Evolutionary conservation across 768 basidiomycete genomes (phyloP), one percentile per base, ranked within the genome.

Genomic region (Tylopilus rubrobrunneus): DNA sequence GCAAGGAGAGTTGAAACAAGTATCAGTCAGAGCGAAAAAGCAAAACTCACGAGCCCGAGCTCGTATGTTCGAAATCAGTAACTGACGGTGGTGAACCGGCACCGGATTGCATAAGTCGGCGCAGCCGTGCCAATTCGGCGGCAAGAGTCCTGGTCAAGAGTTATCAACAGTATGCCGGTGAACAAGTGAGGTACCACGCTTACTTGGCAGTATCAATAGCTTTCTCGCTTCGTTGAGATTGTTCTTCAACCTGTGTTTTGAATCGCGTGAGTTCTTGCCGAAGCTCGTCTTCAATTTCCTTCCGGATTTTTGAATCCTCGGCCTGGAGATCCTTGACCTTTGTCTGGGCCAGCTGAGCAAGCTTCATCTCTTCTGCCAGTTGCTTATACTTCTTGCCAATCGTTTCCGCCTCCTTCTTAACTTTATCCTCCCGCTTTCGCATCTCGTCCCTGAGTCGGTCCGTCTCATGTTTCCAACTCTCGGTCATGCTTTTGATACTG

Each of bases 361-460:
- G 72, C 72, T 82, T 76, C 53, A 86, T 74, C 67, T 89, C 82
- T 62, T 86, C 81, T 14, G 85, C 69, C 33, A 91, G 70, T 57
- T 76, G 73, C 49, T 73, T 70, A 62, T 92, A 92, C 75, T 89
- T 89, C 66, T 80, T 80, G 44, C 83, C 84, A 48, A 85, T 62
- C 23, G 75, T 76, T 64, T 91, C 86, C 11, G 80, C 83, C 67
- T 93, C 91, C 40, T 69, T 73, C 57, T 78, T 79, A 65, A 83
- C 76, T 64, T 78, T 80, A 51, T 87, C 85, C 66, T 94, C 90
- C 49, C 86, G 75, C 66, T 80, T 83, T 49, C 73, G 73, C 82
- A 93, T 86, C 64, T 93, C 90, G 46, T 85, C 82, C 45, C 80
- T 75, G 14, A 95, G 74, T 48, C 76, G 76, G 14, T 87, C 86